Base-by-base conservation (phyloP, 768 basidiomycete genomes). In the Collybia nuda region DNA sequence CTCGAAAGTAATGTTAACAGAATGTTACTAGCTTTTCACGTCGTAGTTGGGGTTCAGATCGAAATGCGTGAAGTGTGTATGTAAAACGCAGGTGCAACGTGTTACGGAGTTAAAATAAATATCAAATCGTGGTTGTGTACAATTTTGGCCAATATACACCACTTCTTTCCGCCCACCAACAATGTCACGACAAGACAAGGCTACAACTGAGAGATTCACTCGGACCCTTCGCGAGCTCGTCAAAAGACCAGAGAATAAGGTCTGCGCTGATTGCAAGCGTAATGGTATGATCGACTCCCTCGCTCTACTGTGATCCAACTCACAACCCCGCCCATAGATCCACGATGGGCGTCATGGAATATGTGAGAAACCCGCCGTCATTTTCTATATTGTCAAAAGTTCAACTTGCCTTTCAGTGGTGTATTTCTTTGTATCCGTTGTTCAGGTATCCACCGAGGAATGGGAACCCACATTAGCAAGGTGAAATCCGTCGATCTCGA, bases 291-390 rank as follows among this genome's bases (percentile, higher is more conserved):
- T 48, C 19, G 17, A 19, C 28, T 32, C 42, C 5, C 51, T 40
- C 54, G 48, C 40, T 49, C 44, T 26, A n/a, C 4, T 15, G 51
- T 22, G 38, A 32, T 49, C 29, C 26, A 47, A 48, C 40, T 42
- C 51, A 54, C 40, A 37, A 29, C 19, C 32, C 42, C 15, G 19
- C 36, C 21, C 44, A 14, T 56, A 97, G 95, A 98, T 77, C 92
- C 96, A 39, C 80, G 96, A 59, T 99, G 96, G 96, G 96, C 96
- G 38, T 93, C 93, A 6, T 97, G 94, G 90, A 98, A 98, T 67
- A 69, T 98, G 90, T 93, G 63, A 56, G 85, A 62, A 44, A n/a
- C n/a, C 24, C 19, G 21, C 29, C 40, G 52, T 12, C 47, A 7
- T 35, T 23, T 26, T 5, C 15, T 51, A 19, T 9, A 35, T 44